Evolutionary conservation across 192 early-diverging fungal species (phyloP), one percentile per base, ranked within the genome.

Genomic region (Phycomyces blakesleeanus): DNA sequence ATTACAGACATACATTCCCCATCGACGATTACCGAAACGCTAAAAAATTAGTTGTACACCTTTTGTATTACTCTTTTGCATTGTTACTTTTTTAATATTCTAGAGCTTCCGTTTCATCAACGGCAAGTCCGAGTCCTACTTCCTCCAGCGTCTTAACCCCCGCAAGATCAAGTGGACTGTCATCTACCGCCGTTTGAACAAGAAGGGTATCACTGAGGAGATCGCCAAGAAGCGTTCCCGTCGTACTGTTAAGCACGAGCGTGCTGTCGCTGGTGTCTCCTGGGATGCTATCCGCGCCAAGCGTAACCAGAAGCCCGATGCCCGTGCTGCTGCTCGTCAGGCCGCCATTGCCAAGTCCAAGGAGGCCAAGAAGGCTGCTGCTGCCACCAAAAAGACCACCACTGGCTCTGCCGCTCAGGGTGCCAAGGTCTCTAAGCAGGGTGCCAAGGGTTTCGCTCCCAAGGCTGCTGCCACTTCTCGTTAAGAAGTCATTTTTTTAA

Each of bases 201-300:
- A 94, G 87, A 99, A 99, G 93, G 97, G 95, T 80, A 87, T 93
- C 70, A 90, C 88, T 75, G 92, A 94, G 76, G 95, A 97, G 82
- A 86, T 90, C 38, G 73, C 93, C 78, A 97, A 97, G 91, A 99
- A 97, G 92, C 88, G 92, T 76, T 88, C 91, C 53, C 86, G 89
- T 75, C 91, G 92, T 76, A 84, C 88, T 64, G 93, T 97, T 74
- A 97, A 98, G 91, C 87, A 85, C 82, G 89, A 94, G 81, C 92
- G 97, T 83, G 93, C 88, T 58, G 81, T 99, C 69, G 96, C 94
- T 59, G 96, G 96, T 83, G 92, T 92, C 61, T 90, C 94, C 65
- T 87, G 88, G 82, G 95, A 99, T 66, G 87, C 89, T 63, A 98
- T 99, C 81, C 93, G 93, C 74, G 95, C 93, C 73, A 95, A 96